Base-by-base conservation (phyloP, 2,329 filamentous ascomycete species). In the Stagonosporopsis tanaceti region DNA sequence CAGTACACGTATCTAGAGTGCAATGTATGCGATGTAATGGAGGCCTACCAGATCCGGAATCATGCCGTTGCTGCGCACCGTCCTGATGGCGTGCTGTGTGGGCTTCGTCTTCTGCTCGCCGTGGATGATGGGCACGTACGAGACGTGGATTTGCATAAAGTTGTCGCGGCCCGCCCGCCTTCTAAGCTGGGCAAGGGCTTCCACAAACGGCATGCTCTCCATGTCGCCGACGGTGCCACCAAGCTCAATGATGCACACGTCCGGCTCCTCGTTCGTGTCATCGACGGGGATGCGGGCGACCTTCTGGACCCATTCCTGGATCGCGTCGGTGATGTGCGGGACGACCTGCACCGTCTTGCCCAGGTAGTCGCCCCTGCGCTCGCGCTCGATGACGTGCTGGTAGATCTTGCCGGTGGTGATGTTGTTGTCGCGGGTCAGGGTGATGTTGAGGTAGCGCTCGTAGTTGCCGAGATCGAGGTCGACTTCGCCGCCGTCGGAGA, bases 321-420 rank as follows among this genome's bases (percentile, higher is more conserved):
- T 96, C 17, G 89, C 91, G 72, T 96, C 88, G 53, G 93, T 97
- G 66, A 98, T 84, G 77, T 98, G 94, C 2, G 94, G 94, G 5
- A 98, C 93, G 35, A 96, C 90, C 77, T 97, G 93, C 15, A 96
- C 89, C 17, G 93, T 93, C 76, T 90, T 88, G 64, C 94, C 94
- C 12, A 98, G 85, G 70, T 97, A 98, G 74, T 95, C 89, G 53
- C 87, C 88, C 61, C 80, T 79, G 63, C 88, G 81, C 78, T 90
- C 87, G 60, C 86, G 87, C 71, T 93, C 87, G 69, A 97, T 93
- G 51, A 97, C 93, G 69, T 90, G 87, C 72, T 92, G 85, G 79
- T 97, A 98, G 67, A 98, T 92, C 82, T 98, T 97, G 73, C 95
- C 95, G 6, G 94, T 97, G 3, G 95, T 99, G 78, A 99, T 96